These are phyloP conservation scores for Corylus avellana DNA, from an alignment of 306 rosid genomes.

Conservation along the genomic window DNA sequence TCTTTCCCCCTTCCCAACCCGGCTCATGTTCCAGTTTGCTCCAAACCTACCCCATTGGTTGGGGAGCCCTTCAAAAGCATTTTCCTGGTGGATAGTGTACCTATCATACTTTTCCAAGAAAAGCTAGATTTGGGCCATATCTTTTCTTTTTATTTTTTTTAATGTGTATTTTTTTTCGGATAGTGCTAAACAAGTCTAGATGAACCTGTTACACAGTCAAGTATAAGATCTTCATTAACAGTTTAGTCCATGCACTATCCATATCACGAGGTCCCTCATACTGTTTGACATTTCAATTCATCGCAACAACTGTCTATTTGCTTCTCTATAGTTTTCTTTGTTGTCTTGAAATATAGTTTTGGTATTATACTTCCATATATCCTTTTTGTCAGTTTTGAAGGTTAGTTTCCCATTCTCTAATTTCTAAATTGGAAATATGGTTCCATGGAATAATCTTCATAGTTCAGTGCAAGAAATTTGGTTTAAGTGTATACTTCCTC, in stretches of 20 bases:
- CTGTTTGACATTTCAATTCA: not conserved
- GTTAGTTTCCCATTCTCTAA: slow-evolving; percentile 16
- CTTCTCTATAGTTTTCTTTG: slow-evolving; percentile 10
- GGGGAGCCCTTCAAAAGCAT: not conserved
- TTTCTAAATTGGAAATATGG: slow-evolving; percentile 18
- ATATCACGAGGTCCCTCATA: not conserved
- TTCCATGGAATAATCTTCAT: not conserved
- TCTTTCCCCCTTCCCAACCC: not conserved
- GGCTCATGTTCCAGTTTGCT: not conserved
- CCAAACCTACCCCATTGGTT: not conserved
- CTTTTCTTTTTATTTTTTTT: not conserved
- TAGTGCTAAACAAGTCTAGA: not conserved
- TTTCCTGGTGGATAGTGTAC: not conserved
- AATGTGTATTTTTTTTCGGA: not conserved
- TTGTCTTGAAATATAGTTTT: not conserved
- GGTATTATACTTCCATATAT: not conserved
- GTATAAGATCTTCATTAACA: not conserved
- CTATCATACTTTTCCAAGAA: not conserved
- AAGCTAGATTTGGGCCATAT: not conserved
- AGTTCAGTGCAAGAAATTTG: slow-evolving; percentile 12
- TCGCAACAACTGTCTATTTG: slow-evolving; percentile 1
- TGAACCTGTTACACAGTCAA: too few species aligned
- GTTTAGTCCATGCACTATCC: not conserved
- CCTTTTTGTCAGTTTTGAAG: slow-evolving; percentile 10
- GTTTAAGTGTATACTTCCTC: not conserved